Percentiles rank a stretch among this genome's conserved stretches.
Conservation (phyloP, 257 asterid genomes). For the Agastache rugosa region DNA sequence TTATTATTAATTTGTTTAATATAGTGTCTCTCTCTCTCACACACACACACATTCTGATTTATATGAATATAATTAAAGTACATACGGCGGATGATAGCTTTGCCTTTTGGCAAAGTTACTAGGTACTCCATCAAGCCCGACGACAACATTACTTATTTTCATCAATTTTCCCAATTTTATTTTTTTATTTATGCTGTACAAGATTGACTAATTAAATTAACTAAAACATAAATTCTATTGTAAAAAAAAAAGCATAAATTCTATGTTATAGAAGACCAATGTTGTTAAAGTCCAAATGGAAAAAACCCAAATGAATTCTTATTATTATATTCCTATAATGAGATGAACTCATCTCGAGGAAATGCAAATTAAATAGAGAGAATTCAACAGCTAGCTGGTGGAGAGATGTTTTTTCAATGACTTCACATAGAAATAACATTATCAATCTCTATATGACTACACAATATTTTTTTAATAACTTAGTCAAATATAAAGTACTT, state of each 20-base stretch:
- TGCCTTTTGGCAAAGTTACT: slow-evolving; percentile 9
- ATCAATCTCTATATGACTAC: not conserved
- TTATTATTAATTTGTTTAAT: not conserved
- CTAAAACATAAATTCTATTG: too few species aligned
- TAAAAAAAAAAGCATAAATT: not conserved
- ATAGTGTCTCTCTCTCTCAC: too few species aligned
- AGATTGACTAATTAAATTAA: not conserved
- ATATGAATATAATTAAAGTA: not conserved
- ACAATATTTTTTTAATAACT: not conserved
- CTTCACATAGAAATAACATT: not conserved
- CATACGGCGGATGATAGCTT: not conserved
- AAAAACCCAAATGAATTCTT: not conserved
- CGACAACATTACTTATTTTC: not conserved
- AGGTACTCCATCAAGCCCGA: not conserved
- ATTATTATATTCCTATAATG: not conserved
- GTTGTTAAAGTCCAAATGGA: not conserved
- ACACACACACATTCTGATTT: not conserved
- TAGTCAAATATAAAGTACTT: not conserved
- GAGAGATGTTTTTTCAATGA: not conserved
- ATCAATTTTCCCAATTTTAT: not conserved
- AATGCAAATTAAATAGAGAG: too few species aligned
- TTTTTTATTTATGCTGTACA: too few species aligned
- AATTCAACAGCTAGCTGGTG: too few species aligned
- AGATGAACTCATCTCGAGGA: too few species aligned
- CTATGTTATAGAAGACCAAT: not conserved